These are phyloP conservation scores for Casuarina glauca DNA, from an alignment of 306 rosid species.

Conservation along the genomic window DNA sequence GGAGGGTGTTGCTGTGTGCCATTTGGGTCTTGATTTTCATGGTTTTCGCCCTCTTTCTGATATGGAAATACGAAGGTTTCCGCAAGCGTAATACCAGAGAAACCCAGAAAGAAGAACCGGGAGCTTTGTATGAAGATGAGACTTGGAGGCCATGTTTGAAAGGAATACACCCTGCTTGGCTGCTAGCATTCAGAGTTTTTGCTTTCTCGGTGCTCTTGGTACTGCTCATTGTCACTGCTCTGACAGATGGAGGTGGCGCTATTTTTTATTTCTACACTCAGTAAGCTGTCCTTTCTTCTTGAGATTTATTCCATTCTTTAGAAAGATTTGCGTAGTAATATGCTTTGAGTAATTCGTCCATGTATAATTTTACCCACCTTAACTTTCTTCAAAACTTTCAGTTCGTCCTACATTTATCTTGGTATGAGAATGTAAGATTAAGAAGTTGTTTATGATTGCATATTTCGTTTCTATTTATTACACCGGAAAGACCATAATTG, in stretches of 20 bases:
- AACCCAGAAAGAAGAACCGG: conserved; percentile 39
- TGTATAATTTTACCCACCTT: background rate
- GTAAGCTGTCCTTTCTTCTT: conserved; percentile 46
- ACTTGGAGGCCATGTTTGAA: conserved; percentile 92
- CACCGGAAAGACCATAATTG: too few relatives aligned
- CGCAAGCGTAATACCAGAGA: conserved; percentile 34
- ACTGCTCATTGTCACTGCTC: conserved; percentile 64
- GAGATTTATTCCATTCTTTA: conserved; percentile 10
- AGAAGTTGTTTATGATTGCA: too few relatives aligned
- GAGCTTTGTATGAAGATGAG: conserved; percentile 76
- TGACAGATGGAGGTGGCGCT: conserved; percentile 59
- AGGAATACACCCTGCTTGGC: conserved; percentile 91
- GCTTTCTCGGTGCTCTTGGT: conserved; percentile 78
- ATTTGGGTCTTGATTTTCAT: conserved; percentile 58
- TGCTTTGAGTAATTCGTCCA: conserved; percentile 9
- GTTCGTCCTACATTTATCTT: background rate
- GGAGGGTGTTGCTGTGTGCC: conserved; percentile 79
- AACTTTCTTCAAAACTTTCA: background rate
- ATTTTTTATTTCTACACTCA: conserved; percentile 83
- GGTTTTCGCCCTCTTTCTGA: conserved; percentile 41
- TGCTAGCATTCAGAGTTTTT: conserved; percentile 69
- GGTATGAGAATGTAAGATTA: too few relatives aligned
- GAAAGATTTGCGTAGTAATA: background rate
- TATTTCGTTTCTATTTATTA: too few relatives aligned
- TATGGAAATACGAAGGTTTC: conserved; percentile 58